Evolutionary conservation across 1,139 yeast species (phyloP).

Genomic region (Pichia cactophila): DNA sequence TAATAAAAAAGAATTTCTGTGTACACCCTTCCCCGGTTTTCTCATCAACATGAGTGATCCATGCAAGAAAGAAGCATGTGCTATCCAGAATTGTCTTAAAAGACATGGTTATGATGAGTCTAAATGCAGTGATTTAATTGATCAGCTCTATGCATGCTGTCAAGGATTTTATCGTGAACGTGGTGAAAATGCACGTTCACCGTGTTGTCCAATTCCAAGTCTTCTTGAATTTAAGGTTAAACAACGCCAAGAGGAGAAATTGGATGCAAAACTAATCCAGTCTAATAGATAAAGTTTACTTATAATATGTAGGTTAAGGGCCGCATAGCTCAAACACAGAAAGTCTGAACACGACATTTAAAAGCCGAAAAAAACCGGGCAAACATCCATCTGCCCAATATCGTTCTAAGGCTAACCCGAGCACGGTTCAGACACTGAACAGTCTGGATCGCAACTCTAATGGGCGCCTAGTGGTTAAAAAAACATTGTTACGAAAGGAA

Average conservation of each 20-base stretch:
- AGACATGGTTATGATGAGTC: conserved; percentile 51
- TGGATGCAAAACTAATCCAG: conserved; percentile 37
- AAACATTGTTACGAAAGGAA: conserved; percentile 59
- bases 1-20: no score
- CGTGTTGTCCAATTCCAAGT: conserved; percentile 59
- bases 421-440: conserved; percentile 61
- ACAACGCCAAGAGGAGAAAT: conserved; percentile 44
- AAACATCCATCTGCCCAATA: conserved; percentile 18
- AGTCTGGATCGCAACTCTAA: conserved; percentile 73
- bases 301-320: conserved; percentile 54
- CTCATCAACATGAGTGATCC: conserved; percentile 31
- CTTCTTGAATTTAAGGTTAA: conserved; percentile 49
- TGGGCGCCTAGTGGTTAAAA: conserved; percentile 74
- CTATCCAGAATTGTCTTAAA: conserved; percentile 54
- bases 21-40: no score
- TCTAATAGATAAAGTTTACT: neutral
- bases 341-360: conserved; percentile 46
- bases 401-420: conserved; percentile 84
- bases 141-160: conserved; percentile 56
- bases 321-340: conserved; percentile 54
- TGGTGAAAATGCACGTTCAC: conserved; percentile 48
- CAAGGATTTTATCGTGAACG: conserved; percentile 43
- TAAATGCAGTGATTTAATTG: conserved; percentile 52
- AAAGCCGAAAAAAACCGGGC: conserved; percentile 47
- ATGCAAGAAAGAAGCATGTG: conserved; percentile 64